Evolutionary conservation across 345 rosid species (phyloP), one percentile per base, ranked within the genome.

Genomic region (Euphorbia peplus): DNA sequence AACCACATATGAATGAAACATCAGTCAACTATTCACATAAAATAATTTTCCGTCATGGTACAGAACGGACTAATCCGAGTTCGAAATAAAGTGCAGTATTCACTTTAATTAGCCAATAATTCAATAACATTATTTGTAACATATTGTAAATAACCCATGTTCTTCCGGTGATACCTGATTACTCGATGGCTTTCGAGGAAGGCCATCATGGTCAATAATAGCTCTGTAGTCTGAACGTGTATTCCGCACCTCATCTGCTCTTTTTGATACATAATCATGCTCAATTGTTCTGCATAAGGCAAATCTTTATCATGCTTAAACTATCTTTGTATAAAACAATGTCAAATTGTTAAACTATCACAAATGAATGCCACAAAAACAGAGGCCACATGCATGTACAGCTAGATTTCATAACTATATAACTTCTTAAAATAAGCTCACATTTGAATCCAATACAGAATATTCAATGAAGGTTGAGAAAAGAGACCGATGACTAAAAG

Each of bases 171-270:
- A 69, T 80, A 83, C 99, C 92, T 85, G 78, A 35, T 81, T 75
- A 35, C 82, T 75, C 64, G 75, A 72, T 26, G 59, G 80, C 59
- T 81, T 95, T 70, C 83, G 77, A 9, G 91, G 98, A 74, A 88
- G 85, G 64, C 99, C 95, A 79, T 95, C 99, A 70, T 95, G 99
- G 26, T 91, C 97, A 77, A 91, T 88, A 65, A 91, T 87, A 64
- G 93, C 81, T 52, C 77, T 83, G 76, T 90, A 95, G 73, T 78
- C 69, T 21, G 84, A 66, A 28, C 87, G 90, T 44, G 70, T 80
- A 39, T 78, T 84, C 55, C 96, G 82, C 84, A 87, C 95, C 46
- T 85, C 90, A 62, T 85, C 82, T 66, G 96, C 97, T 83, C 75
- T 86, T 63, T 76, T 84, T 44, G 90, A 79, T 63, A 87, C 42